Percentiles rank a stretch among this genome's conserved stretches.
These are phyloP conservation scores for Skeletonema marinoi DNA, from an alignment of 108 stramenopile species.

Conservation along the genomic window DNA sequence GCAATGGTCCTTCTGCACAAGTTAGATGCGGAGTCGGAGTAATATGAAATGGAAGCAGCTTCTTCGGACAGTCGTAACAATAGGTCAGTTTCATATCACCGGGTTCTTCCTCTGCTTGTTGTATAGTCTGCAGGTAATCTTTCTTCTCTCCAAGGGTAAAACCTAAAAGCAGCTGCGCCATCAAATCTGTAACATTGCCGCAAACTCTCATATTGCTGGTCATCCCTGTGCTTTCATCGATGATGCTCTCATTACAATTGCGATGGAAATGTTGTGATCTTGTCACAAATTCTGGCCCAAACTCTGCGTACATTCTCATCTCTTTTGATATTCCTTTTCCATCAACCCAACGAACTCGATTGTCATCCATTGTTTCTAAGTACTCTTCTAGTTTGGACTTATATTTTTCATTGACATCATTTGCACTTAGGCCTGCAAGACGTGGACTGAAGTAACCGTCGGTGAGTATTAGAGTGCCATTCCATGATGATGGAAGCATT, in stretches of 20 bases:
- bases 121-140: not conserved
- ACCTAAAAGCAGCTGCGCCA: conserved; percentile 30
- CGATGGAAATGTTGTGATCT: conserved; percentile 50
- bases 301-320: conserved; percentile 34
- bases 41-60: conserved; percentile 38
- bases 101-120: not conserved
- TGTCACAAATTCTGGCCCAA: conserved; percentile 23
- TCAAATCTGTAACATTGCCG: conserved; percentile 39
- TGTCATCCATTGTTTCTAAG: conserved; percentile 14
- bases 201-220: conserved; percentile 17
- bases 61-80: conserved; percentile 35
- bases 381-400: conserved; percentile 7
- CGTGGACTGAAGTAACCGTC: conserved; percentile 26
- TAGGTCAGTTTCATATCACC: not conserved
- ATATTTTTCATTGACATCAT: not conserved
- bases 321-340: conserved; percentile 39
- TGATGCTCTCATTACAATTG: conserved; percentile 13
- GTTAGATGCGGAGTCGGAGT: conserved; percentile 23
- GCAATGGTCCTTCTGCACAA: conserved; percentile 19
- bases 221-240: not conserved
- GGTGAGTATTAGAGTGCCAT: conserved; percentile 24
- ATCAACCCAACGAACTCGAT: conserved; percentile 37
- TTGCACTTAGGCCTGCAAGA: conserved; percentile 5
- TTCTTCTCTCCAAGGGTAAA: conserved; percentile 32
- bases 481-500: conserved; percentile 22